Percentiles rank a stretch among this genome's conserved stretches.
These are phyloP conservation scores for Glaciozyma martinii DNA, from an alignment of 768 basidiomycete species.

Conservation along the genomic window DNA sequence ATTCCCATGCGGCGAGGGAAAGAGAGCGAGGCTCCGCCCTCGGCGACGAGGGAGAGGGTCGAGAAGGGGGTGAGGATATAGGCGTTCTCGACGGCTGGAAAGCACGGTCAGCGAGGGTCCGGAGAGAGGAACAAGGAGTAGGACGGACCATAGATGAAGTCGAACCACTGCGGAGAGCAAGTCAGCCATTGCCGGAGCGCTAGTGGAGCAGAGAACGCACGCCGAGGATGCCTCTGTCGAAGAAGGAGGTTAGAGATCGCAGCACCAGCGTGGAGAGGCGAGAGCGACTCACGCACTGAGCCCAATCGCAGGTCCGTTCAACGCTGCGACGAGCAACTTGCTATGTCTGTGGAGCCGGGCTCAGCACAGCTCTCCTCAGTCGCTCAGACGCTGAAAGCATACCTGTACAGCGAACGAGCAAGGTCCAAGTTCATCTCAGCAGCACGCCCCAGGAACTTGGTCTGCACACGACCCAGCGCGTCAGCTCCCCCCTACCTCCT, in stretches of 20 bases:
- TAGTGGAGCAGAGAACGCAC: too few relatives aligned
- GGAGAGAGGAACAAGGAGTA: background rate
- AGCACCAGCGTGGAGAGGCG: slow-evolving; percentile 35
- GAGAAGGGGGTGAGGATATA: slow-evolving; percentile 63
- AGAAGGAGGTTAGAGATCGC: too few relatives aligned
- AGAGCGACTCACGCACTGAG: slow-evolving; percentile 46
- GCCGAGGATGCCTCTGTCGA: too few relatives aligned
- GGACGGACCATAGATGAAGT: slow-evolving; percentile 52
- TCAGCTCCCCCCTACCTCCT: background rate
- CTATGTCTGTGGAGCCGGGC: slow-evolving; percentile 43
- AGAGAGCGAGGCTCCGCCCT: slow-evolving; percentile 57
- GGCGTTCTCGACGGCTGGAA: slow-evolving; percentile 47
- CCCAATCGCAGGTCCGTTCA: slow-evolving; percentile 67
- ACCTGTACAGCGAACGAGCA: slow-evolving; percentile 1
- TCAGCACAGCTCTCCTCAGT: background rate
- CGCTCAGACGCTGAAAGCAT: background rate
- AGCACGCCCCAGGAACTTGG: slow-evolving; percentile 5
- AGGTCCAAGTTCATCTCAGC: slow-evolving; percentile 23
- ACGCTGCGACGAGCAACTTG: slow-evolving; percentile 60
- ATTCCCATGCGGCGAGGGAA: slow-evolving; percentile 56
- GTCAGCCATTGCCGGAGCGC: too few relatives aligned
- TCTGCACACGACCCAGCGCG: background rate
- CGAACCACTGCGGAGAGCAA: slow-evolving; percentile 42
- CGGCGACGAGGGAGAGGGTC: slow-evolving; percentile 55
- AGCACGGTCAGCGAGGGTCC: background rate